Base-by-base conservation (phyloP, 163 green algal genomes). In the Volvox carteri region DNA sequence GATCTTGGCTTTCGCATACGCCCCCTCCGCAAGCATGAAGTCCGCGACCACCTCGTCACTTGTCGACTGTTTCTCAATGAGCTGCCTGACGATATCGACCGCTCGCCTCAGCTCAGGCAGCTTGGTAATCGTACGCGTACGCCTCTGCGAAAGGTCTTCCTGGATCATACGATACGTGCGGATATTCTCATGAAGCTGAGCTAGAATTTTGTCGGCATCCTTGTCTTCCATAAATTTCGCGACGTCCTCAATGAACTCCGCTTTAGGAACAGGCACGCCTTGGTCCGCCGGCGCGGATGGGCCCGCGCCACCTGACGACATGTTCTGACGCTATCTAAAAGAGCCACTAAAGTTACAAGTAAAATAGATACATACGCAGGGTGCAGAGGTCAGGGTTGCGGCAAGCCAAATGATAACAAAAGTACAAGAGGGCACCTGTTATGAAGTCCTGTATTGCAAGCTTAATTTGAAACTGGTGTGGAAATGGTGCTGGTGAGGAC, bases 231-330 rank as follows among this genome's bases (percentile, higher is more conserved):
- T 89, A 78, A 94, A 97, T 21, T 87, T 84, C 0, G 90, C 85
- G 3, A 99, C 94, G 72, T 98, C 94, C 9, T 97, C 93, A n/a
- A 99, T 98, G 86, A 98, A 98, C 54, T 94, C 85, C 2, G 96
- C 95, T 21, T 86, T 87, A 14, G 87, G 85, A 21, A 92, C 41
- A 4, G 28, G n/a, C 41, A 86, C 54, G 37, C 84, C 68, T 30
- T 74, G 48, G 25, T 89, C 70, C 74, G 65, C 58, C 79, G 62
- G 33, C 54, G 54, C 33, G 21, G 77, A 85, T 6, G 77, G 77
- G 21, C 52, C 77, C 14, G 77, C 77, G 4, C 37, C 77, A 12
- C 46, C 77, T 33, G 78, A 86, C 1, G 78, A 77, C 78, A 86
- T 86, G 4, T 16, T 80, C 18, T 19, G 8, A n/a, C n/a, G n/a